Base-by-base conservation (phyloP, 441 rosid species). In the Populus hybrid region DNA sequence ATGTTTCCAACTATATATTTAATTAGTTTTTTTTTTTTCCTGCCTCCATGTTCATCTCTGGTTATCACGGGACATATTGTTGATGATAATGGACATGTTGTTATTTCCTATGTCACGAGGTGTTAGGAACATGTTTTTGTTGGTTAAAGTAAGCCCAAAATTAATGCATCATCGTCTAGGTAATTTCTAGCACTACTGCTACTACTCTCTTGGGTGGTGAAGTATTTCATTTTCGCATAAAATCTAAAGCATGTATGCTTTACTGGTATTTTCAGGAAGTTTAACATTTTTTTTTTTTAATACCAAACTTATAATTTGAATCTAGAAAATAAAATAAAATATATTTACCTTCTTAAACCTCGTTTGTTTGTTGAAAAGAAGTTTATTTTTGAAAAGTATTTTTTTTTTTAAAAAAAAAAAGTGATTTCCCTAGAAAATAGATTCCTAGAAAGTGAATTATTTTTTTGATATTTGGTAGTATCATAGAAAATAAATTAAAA, bases 401-500 rank as follows among this genome's bases (percentile, higher is more conserved):
- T 26, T 26, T 26, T 26, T 26, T 26, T 24, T 24, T 24, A 24
- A 24, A 24, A 24, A 24, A 26, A 26, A 1, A 1, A 32, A 34
- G 35, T 34, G 34, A 0, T 6, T 34, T 34, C 6, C 7, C 1
- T 34, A 0, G 6, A 34, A 34, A 34, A 34, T 34, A 1, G 1
- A 34, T 34, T 34, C 1, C 1, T 34, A 0, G 1, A 34, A 34
- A 6, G 7, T 34, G 0, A 34, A 34, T 34, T 34, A 34, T 34
- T 34, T 34, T 34, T 34, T 1, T 0, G 24, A 34, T 34, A 0
- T 34, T 34, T 34, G 0, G 1, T 34, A 34, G 7, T 34, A 6
- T 34, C 1, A 34, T 6, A 0, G 0, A 7, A 34, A 34, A 34
- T 34, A 34, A 34, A 0, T 34, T 34, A 1, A 0, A 34, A 34